Percentiles rank a stretch among this genome's conserved stretches.
These are phyloP conservation scores for Ceriops tagal DNA, from an alignment of 345 rosid species.

Conservation along the genomic window DNA sequence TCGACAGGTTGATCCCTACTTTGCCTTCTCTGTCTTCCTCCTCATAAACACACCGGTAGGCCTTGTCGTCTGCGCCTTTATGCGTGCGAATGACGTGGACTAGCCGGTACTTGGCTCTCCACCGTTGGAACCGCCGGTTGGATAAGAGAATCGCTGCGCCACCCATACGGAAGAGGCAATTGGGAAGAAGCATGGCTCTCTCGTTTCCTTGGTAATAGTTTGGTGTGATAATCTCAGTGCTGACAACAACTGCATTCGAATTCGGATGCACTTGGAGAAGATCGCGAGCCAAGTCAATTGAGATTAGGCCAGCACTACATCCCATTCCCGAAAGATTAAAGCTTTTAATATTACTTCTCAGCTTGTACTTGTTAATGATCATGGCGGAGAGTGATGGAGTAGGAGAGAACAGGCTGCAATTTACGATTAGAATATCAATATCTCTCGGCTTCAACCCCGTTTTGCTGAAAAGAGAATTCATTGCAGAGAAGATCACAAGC, in stretches of 20 bases:
- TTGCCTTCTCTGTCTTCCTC: slow-evolving; percentile 8
- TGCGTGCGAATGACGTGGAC: slow-evolving; percentile 7
- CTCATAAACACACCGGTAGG: background rate
- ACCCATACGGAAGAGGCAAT: slow-evolving; percentile 23
- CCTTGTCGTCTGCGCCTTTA: slow-evolving; percentile 6
- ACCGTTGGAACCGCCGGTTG: slow-evolving; percentile 4
- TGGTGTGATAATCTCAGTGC: slow-evolving; percentile 7
- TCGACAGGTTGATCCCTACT: background rate
- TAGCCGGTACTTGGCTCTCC: slow-evolving; percentile 4
- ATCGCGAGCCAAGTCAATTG: slow-evolving; percentile 11
- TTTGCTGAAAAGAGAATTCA: slow-evolving; percentile 7
- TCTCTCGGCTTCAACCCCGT: slow-evolving; percentile 6
- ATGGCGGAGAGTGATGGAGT: slow-evolving; percentile 15
- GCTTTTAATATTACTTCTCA: slow-evolving; percentile 15
- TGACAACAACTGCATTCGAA: slow-evolving; percentile 3
- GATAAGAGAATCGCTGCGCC: slow-evolving; percentile 18
- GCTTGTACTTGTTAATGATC: slow-evolving; percentile 17
- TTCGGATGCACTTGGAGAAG: slow-evolving; percentile 13
- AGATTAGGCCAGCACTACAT: slow-evolving; percentile 15
- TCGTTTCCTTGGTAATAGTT: slow-evolving; percentile 14
- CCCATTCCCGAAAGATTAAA: slow-evolving; percentile 23
- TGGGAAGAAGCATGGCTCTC: slow-evolving; percentile 18
- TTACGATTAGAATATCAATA: slow-evolving; percentile 13
- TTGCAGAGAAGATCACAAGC: slow-evolving; percentile 1
- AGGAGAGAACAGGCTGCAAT: slow-evolving; percentile 20